Conservation (phyloP, 2,329 filamentous ascomycete genomes). For the Lizonia empirigonia region DNA sequence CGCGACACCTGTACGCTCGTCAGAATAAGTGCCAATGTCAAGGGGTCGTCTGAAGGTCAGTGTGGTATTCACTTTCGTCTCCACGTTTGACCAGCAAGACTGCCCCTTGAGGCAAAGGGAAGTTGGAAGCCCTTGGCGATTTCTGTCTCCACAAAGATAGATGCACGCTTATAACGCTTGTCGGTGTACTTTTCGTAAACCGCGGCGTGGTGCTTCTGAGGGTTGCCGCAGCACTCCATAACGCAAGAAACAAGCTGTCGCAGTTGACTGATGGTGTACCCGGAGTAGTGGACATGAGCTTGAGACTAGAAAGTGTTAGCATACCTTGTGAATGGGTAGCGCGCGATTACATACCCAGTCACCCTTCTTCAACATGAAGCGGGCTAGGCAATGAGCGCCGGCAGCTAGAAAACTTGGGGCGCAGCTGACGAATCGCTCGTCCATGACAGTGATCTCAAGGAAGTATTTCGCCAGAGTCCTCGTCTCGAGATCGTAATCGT, state of each 20-base stretch:
- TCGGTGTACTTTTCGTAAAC: conserved; percentile 93
- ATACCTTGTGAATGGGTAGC: background rate
- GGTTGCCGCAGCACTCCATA: conserved; percentile 83
- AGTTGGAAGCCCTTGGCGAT: conserved; percentile 66
- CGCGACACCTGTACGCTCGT: conserved; percentile 32
- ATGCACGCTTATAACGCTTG: conserved; percentile 83
- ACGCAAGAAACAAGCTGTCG: conserved; percentile 77
- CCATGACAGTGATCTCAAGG: conserved; percentile 94
- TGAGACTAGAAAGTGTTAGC: conserved; percentile 65
- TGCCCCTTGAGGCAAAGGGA: conserved; percentile 47
- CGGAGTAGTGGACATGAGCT: conserved; percentile 88
- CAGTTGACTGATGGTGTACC: conserved; percentile 87
- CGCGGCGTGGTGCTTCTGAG: conserved; percentile 79
- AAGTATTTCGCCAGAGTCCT: conserved; percentile 97
- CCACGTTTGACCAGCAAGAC: conserved; percentile 44
- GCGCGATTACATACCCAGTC: conserved; percentile 73
- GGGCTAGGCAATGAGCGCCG: conserved; percentile 88
- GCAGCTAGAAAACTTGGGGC: conserved; percentile 90
- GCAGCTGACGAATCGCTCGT: conserved; percentile 92
- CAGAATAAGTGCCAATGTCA: conserved; percentile 33
- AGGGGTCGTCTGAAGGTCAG: conserved; percentile 24
- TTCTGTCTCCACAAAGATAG: conserved; percentile 77
- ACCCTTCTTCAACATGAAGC: conserved; percentile 87
- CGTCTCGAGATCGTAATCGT: conserved; percentile 96
- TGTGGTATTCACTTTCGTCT: conserved; percentile 46